Conservation (phyloP, 2,329 filamentous ascomycete species). For the Pezicula carpinea region DNA sequence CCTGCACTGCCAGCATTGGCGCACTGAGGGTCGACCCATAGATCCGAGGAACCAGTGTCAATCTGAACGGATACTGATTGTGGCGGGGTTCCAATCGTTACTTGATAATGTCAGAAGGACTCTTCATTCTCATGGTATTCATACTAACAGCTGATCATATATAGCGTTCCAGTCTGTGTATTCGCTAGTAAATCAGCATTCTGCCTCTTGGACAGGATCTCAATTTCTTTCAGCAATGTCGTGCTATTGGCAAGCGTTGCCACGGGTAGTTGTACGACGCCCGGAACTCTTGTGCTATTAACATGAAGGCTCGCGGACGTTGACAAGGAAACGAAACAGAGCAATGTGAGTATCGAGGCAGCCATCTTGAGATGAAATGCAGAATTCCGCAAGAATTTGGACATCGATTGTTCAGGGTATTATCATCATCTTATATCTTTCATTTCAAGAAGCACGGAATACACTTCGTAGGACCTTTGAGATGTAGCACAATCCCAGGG, state of each 20-base stretch:
- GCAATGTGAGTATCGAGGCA: background rate
- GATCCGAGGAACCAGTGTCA: constrained; percentile 37
- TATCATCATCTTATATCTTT: too few relatives aligned
- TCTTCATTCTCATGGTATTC: background rate
- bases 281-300: background rate
- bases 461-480: too few relatives aligned
- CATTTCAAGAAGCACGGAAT: too few relatives aligned
- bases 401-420: too few relatives aligned
- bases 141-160: background rate
- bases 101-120: constrained; percentile 24
- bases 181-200: background rate
- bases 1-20: constrained; percentile 15
- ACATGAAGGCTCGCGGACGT: background rate
- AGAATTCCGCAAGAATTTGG: too few relatives aligned
- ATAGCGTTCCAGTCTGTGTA: background rate
- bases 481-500: too few relatives aligned
- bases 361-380: too few relatives aligned
- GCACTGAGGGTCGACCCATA: constrained; percentile 40
- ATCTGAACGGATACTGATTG: constrained; percentile 35
- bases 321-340: background rate
- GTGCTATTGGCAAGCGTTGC: background rate
- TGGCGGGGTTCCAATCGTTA: constrained; percentile 34
- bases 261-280: background rate
- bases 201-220: background rate
- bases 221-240: background rate